A percentile compares a stretch with the other conserved stretches of the same genome.
Evolutionary conservation across 192 early-diverging fungal genomes (phyloP).

Genomic region (Thoreauomyces humboldtii): DNA sequence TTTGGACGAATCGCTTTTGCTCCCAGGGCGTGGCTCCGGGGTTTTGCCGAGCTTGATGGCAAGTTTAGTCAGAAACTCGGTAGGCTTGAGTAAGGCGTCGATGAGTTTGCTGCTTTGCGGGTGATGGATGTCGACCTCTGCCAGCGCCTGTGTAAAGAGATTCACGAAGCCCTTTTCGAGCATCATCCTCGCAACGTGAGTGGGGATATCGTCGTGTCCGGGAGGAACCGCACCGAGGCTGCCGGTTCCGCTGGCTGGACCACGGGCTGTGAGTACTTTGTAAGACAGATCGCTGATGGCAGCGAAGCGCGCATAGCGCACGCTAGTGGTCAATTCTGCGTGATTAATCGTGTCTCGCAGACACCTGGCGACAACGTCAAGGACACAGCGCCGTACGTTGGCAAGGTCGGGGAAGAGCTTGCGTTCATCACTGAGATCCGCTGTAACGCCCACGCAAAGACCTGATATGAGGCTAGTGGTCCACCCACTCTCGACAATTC

Average conservation of each 20-base stretch:
- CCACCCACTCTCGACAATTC: slow-evolving; percentile 40
- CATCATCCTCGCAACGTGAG: slow-evolving; percentile 73
- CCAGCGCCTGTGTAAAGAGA: slow-evolving; percentile 73
- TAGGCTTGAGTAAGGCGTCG: slow-evolving; percentile 75
- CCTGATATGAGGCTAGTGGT: slow-evolving; percentile 31
- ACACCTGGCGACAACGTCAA: slow-evolving; percentile 62
- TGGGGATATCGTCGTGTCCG: slow-evolving; percentile 50
- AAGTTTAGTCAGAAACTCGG: slow-evolving; percentile 84
- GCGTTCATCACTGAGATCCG: slow-evolving; percentile 45
- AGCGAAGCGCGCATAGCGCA: slow-evolving; percentile 67
- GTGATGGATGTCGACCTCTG: slow-evolving; percentile 88
- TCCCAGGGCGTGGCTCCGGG: background rate
- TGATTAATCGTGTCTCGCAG: slow-evolving; percentile 61
- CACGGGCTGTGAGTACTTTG: slow-evolving; percentile 56
- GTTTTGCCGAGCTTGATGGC: slow-evolving; percentile 80
- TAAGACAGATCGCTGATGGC: slow-evolving; percentile 67
- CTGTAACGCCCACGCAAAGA: slow-evolving; percentile 36
- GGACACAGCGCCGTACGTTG: slow-evolving; percentile 61
- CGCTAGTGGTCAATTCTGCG: slow-evolving; percentile 38
- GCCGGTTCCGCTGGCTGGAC: slow-evolving; percentile 11
- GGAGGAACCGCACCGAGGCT: slow-evolving; percentile 6
- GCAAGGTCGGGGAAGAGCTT: slow-evolving; percentile 53
- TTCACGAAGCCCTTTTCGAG: slow-evolving; percentile 85
- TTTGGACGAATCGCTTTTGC: background rate
- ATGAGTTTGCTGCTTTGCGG: slow-evolving; percentile 76